These are phyloP conservation scores for Brettanomyces sp. DNA, from an alignment of 805 yeast genomes.

Conservation along the genomic window DNA sequence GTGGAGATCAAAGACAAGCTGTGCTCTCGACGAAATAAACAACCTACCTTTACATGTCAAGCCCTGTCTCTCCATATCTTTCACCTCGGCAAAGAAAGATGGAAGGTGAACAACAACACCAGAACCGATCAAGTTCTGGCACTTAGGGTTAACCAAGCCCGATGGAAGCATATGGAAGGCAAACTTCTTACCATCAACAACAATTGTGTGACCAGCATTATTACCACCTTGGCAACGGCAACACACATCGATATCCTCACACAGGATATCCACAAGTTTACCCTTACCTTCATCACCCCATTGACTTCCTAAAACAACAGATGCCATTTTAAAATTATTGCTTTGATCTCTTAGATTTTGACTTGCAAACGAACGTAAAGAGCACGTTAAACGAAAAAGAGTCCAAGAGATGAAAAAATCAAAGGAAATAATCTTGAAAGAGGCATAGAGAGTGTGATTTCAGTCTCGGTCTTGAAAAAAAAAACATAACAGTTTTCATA, in stretches of 20 bases:
- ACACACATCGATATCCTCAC: slow-evolving; percentile 92
- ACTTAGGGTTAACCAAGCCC: slow-evolving; percentile 90
- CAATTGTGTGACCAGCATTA: slow-evolving; percentile 98
- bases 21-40: slow-evolving; percentile 89
- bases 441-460: no score
- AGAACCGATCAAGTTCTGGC: slow-evolving; percentile 83
- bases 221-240: slow-evolving; percentile 99
- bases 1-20: slow-evolving; percentile 95
- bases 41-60: slow-evolving; percentile 65
- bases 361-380: slow-evolving; percentile 2
- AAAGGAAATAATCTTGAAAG: neutral
- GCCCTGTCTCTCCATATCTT: slow-evolving; percentile 74
- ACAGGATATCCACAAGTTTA: slow-evolving; percentile 86
- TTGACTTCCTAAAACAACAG: slow-evolving; percentile 95
- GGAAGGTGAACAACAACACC: slow-evolving; percentile 97
- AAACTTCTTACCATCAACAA: slow-evolving; percentile 77
- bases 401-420: neutral
- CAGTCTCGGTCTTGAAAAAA: no score
- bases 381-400: slow-evolving; percentile 6
- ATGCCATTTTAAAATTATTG: slow-evolving; percentile 41
- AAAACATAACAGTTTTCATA: no score
- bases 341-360: neutral
- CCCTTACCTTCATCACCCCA: slow-evolving; percentile 99
- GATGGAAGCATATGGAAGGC: slow-evolving; percentile 99
- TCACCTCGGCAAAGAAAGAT: slow-evolving; percentile 81